Evolutionary conservation across 176 grass and related monocot species (phyloP).

Genomic region (Carex pumila): DNA sequence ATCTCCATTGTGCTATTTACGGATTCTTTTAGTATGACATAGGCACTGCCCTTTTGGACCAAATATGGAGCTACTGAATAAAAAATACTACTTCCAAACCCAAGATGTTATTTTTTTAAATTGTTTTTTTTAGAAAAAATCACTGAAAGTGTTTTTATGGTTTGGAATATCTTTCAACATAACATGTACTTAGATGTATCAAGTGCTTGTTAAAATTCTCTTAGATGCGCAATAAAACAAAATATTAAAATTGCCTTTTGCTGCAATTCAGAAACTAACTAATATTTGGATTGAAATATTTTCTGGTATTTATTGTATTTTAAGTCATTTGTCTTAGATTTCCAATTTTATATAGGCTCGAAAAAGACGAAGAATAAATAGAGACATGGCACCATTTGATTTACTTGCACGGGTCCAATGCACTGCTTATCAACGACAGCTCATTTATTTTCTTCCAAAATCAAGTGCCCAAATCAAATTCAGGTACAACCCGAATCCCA

Average conservation of each 20-base stretch:
- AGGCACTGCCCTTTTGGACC: not conserved
- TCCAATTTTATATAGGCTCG: not conserved
- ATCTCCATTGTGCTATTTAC: not conserved
- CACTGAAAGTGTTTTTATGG: not conserved
- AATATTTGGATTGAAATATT: not conserved
- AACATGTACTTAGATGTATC: not conserved
- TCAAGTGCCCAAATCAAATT: not conserved
- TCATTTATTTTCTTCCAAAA: not conserved
- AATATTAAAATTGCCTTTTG: not conserved
- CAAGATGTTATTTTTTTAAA: not conserved
- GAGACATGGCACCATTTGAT: not conserved
- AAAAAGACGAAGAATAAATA: not conserved
- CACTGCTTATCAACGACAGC: not conserved
- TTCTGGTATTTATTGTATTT: not conserved
- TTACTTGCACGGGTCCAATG: not conserved
- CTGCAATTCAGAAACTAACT: not conserved
- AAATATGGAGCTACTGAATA: not conserved
- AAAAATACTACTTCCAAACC: not conserved
- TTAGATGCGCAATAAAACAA: not conserved
- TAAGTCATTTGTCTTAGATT: not conserved
- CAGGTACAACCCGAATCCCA: not conserved
- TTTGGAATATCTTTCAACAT: not conserved
- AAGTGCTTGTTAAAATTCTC: slow-evolving; percentile 11
- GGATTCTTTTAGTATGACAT: not conserved
- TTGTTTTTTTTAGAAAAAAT: not conserved